These are phyloP conservation scores for Aspergillus pseudoglaucus DNA, from an alignment of 2,329 filamentous ascomycete species.

Conservation along the genomic window DNA sequence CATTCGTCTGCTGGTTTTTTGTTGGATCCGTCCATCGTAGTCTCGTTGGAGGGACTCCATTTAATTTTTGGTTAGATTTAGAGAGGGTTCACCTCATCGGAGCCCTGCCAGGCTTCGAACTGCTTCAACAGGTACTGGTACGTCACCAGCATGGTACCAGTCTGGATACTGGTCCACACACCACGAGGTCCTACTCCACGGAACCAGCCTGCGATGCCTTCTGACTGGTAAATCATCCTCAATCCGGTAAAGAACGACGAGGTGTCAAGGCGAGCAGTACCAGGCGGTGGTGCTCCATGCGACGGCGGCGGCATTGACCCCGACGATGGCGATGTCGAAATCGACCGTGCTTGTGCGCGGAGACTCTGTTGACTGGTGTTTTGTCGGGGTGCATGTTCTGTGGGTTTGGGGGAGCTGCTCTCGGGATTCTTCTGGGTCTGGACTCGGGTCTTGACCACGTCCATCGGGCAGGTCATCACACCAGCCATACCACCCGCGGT, in stretches of 20 bases:
- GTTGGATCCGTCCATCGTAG: not conserved
- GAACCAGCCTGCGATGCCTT: slow-evolving; percentile 87
- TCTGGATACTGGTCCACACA: slow-evolving; percentile 97
- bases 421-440: slow-evolving; percentile 77
- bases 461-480: slow-evolving; percentile 88
- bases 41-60: not conserved
- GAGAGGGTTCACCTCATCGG: slow-evolving; percentile 16
- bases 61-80: not conserved
- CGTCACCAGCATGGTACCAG: slow-evolving; percentile 89
- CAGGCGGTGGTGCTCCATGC: slow-evolving; percentile 71
- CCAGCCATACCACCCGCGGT: slow-evolving; percentile 88
- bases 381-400: slow-evolving; percentile 20
- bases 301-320: slow-evolving; percentile 56
- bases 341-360: slow-evolving; percentile 58
- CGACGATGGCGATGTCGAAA: slow-evolving; percentile 85
- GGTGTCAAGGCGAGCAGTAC: slow-evolving; percentile 74
- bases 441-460: slow-evolving; percentile 93
- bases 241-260: slow-evolving; percentile 82
- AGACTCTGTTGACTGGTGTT: slow-evolving; percentile 23
- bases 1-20: slow-evolving; percentile 1
- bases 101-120: slow-evolving; percentile 54
- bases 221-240: slow-evolving; percentile 78
- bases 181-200: slow-evolving; percentile 85
- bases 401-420: slow-evolving; percentile 22
- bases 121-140: slow-evolving; percentile 82